Evolutionary conservation across 2,329 filamentous ascomycete species (phyloP), one percentile per base, ranked within the genome.

Genomic region (Davidsoniella eucalypti): DNA sequence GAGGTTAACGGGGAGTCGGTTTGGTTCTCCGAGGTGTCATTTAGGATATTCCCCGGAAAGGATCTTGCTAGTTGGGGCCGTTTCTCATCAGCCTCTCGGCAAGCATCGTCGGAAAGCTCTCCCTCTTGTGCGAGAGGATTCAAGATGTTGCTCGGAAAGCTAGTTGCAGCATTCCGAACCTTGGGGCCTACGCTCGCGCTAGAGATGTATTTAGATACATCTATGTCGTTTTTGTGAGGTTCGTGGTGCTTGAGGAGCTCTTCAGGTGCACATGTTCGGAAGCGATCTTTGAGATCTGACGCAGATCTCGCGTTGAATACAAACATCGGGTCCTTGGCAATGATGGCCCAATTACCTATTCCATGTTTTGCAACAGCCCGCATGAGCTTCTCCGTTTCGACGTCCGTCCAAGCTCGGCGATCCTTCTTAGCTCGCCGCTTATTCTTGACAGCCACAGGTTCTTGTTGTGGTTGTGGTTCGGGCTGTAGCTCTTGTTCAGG

Each of bases 271-370:
- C 77, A 81, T 3, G 78, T 82, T 46, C 78, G 69, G 58, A 81
- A 82, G 10, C 78, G 69, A 59, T 82, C 78, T 59, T 82, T 82
- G 47, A 82, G 60, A 57, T 82, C 78, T 7, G 75, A 75, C 3
- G 76, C 75, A 1, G 72, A 75, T 52, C 78, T 71, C 14, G 69
- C 69, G 56, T 79, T 76, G 63, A 82, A 82, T 9, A 61, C 67
- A 58, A 78, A 82, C 40, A 70, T 70, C 0, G 69, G 61, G 54
- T 82, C 78, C 46, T 78, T 75, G 21, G 81, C 63, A 29, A 82
- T 82, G 51, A 68, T 73, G 7, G 75, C 79, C 78, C 78, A 82
- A 56, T 75, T 77, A 37, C 78, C 78, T 7, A 82, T 72, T 1
- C 78, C 78, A 57, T 82, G 71, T 29, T 74, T 72, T 56, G 71